phyloP scores from a whole-genome alignment of 345 rosid genomes.

The Theobroma cacao region DNA sequence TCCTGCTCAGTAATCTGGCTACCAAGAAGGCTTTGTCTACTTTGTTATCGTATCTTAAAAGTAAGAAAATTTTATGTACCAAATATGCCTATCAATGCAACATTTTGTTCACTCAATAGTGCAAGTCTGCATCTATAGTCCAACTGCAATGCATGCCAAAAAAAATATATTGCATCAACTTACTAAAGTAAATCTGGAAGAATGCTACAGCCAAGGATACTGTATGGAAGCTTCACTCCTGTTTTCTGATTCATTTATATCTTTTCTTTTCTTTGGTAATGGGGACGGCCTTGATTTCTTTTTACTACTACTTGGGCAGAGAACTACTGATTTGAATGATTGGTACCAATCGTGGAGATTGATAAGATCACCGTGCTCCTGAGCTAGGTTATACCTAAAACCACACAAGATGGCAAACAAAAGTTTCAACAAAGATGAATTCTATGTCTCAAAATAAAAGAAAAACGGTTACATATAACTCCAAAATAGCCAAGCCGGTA shows the following conservation, averaged over 20 bases:
- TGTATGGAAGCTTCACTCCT: conserved; percentile 63
- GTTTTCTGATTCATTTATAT: conserved; percentile 39
- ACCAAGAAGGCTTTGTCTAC: not conserved
- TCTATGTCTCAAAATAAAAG: not conserved
- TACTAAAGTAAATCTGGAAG: conserved; percentile 4
- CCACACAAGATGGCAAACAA: not conserved
- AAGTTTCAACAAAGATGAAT: not conserved
- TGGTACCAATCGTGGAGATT: conserved; percentile 95
- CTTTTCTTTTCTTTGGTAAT: conserved; percentile 59
- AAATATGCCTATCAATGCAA: not conserved
- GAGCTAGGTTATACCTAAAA: conserved; percentile 70
- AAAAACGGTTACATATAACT: not conserved
- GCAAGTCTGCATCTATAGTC: not conserved
- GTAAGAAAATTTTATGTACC: not conserved
- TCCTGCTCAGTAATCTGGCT: not conserved
- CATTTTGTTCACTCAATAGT: not conserved
- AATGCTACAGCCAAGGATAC: conserved; percentile 59
- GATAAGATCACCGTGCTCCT: conserved; percentile 86
- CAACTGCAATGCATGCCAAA: not conserved
- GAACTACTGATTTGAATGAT: conserved; percentile 64
- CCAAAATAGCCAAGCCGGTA: not conserved
- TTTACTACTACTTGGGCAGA: conserved; percentile 40
- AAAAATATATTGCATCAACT: not conserved
- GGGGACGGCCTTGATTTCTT: conserved; percentile 52
- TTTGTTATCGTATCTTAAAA: not conserved